Conservation (phyloP, 1,284 basidiomycete genomes). For the Ceratobasidium sp. region DNA sequence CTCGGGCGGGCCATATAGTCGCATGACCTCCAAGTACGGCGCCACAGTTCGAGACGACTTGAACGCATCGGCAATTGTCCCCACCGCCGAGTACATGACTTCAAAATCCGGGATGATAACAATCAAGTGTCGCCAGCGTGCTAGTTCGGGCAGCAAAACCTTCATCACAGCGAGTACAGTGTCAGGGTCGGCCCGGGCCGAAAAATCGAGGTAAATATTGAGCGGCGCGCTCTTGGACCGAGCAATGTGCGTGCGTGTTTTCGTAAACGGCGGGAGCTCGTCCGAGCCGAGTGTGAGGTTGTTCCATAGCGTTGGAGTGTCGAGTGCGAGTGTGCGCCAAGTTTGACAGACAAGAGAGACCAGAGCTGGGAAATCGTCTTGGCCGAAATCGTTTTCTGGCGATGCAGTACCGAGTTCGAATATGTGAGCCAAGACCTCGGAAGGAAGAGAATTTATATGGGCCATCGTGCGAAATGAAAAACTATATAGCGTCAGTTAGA, state of each 20-base stretch:
- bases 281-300: conserved; percentile 3
- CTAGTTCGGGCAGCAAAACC: background rate
- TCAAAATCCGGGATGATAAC: conserved; percentile 29
- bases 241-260: conserved; percentile 5
- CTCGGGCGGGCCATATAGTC: conserved; percentile 31
- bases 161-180: background rate
- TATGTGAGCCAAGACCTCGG: conserved; percentile 29
- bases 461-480: background rate
- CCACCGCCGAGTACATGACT: conserved; percentile 21
- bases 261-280: conserved; percentile 6
- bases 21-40: conserved; percentile 9
- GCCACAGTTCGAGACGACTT: background rate
- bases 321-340: conserved; percentile 27
- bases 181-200: conserved; percentile 13
- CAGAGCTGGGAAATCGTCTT: conserved; percentile 25
- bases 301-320: conserved; percentile 31
- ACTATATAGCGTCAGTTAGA: background rate
- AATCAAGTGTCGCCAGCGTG: conserved; percentile 24
- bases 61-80: conserved; percentile 13
- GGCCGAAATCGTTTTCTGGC: conserved; percentile 31
- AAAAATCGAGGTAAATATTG: conserved; percentile 34
- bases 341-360: conserved; percentile 29
- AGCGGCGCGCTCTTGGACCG: conserved; percentile 25
- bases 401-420: conserved; percentile 33
- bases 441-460: conserved; percentile 11